phyloP scores from a whole-genome alignment of 2,329 filamentous ascomycete genomes.

The Colletotrichum camelliae region DNA sequence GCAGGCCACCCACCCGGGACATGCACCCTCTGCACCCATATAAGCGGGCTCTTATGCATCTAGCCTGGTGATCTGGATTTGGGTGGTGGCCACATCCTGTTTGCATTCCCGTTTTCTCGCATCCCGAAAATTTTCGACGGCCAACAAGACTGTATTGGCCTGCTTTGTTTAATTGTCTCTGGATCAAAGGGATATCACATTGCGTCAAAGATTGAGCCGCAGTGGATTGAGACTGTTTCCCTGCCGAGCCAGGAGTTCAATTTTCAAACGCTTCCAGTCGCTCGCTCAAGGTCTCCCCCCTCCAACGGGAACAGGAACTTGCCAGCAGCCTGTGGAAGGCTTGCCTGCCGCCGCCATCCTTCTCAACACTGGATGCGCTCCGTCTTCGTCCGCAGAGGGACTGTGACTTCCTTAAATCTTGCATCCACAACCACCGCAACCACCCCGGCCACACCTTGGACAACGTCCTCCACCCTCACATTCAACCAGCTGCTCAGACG shows the following conservation, averaged over 20 bases:
- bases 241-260: not conserved
- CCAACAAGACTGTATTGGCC: not conserved
- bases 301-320: not conserved
- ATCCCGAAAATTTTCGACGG: constrained; percentile 9
- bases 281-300: not conserved
- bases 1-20: constrained; percentile 10
- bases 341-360: constrained; percentile 4
- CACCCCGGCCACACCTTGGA: constrained; percentile 1
- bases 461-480: not conserved
- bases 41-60: constrained; percentile 23
- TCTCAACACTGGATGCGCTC: constrained; percentile 16
- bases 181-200: not conserved
- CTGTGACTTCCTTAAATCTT: constrained; percentile 20
- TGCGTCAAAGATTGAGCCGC: not conserved
- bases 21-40: constrained; percentile 11
- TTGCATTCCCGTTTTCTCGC: constrained; percentile 10
- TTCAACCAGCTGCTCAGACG: constrained; percentile 3
- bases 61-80: constrained; percentile 18
- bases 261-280: not conserved
- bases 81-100: constrained; percentile 17
- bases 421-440: constrained; percentile 12
- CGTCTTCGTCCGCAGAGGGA: constrained; percentile 13
- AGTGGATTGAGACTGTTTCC: not conserved
- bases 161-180: not conserved
- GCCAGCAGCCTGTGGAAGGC: not conserved